A percentile compares a stretch with the other conserved stretches of the same genome.
Conservation (phyloP, 352 stramenopile genomes). For the Elongisporangium prolatum region DNA sequence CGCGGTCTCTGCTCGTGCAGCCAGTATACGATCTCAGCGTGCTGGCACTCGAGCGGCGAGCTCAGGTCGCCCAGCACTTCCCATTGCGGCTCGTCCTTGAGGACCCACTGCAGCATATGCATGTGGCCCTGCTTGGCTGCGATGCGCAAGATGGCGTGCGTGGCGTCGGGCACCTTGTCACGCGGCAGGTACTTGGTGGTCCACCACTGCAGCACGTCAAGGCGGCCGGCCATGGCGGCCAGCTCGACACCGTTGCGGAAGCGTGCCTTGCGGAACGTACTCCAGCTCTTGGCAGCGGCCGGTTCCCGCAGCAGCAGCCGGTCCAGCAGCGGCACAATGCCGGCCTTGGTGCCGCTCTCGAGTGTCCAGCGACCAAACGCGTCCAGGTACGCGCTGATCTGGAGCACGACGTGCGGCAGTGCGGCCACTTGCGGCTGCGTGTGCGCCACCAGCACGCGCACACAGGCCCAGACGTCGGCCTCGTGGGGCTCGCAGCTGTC, state of each 20-base stretch:
- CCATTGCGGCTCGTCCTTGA: not conserved
- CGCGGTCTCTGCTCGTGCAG: not conserved
- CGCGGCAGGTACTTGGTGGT: constrained; percentile 1
- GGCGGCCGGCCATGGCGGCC: not conserved
- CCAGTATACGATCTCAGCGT: not conserved
- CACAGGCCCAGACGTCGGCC: not conserved
- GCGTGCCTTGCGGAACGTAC: not conserved
- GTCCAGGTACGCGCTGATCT: constrained; percentile 30
- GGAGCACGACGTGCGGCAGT: constrained; percentile 18
- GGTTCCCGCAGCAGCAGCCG: constrained; percentile 17
- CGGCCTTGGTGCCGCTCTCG: constrained; percentile 15
- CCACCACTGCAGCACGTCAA: not conserved
- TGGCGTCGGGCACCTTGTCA: constrained; percentile 14
- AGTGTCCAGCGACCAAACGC: constrained; percentile 24
- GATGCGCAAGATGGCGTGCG: constrained; percentile 15
- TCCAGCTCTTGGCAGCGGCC: constrained; percentile 9
- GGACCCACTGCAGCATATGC: constrained; percentile 23
- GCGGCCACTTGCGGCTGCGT: constrained; percentile 13
- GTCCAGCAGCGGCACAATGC: constrained; percentile 16
- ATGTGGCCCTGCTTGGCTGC: constrained; percentile 23
- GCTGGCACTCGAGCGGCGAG: not conserved
- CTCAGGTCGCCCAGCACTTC: not conserved
- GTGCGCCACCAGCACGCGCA: constrained; percentile 2
- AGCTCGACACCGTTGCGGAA: constrained; percentile 3
- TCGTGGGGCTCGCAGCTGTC: not conserved